Base-by-base conservation (phyloP, 1,139 yeast genomes). In the Taiozyma onychis region DNA sequence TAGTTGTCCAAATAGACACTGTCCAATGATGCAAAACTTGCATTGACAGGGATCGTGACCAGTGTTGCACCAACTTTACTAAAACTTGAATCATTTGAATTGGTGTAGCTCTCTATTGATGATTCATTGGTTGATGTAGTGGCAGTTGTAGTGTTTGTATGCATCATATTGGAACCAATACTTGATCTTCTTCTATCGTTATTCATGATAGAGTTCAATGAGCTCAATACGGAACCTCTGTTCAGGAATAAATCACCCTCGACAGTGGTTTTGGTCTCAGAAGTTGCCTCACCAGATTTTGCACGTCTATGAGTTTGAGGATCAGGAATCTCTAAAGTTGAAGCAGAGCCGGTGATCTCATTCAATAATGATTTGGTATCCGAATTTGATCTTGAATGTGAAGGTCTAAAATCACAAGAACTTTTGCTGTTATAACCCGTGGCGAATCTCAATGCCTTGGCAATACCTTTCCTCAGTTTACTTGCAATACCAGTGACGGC, bases 401-500 rank as follows among this genome's bases (percentile, higher is more conserved):
- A 32, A 35, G 35, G 42, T 35, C 34, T 41, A 26, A 24, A 24
- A 3, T 39, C 28, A 22, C 10, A 24, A 2, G 18, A 13, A 16
- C 26, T 6, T 10, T 14, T 39, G 18, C 6, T 14, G 11, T 22
- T 13, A 10, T 47, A 26, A 10, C 50, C 48, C 10, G 52, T 41
- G 6, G 77, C 71, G 45, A 72, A 60, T 44, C 71, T 73, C 49
- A 80, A 65, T 0, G 89, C 88, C 50, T 76, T 76, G 2, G 83
- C 73, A 24, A 87, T 68, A 39, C 86, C 80, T 53, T 79, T 77
- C 55, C 75, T 80, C 44, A 89, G 76, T 53, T 84, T 74, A 44
- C 81, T 77, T 6, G 93, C 93, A 48, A 88, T 75, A 11, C 96
- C 96, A 41, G 83, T 78, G 2, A 89, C 89, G 0, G 97, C 96